Conservation (phyloP, 495 filamentous ascomycete species). For the Podospora conica region DNA sequence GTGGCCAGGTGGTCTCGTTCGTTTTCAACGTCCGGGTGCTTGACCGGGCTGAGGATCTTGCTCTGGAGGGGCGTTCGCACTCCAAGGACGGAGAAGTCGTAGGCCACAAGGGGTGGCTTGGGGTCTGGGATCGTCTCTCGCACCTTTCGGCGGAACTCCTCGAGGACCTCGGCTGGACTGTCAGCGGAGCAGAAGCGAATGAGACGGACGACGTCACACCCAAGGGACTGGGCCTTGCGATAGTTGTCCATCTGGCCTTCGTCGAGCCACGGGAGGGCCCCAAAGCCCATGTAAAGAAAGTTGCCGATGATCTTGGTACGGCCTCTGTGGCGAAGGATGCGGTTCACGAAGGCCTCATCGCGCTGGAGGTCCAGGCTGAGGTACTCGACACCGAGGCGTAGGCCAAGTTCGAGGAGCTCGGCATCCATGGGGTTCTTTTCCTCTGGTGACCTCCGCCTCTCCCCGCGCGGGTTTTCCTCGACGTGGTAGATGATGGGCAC, state of each 20-base stretch:
- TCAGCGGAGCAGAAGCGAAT: constrained; percentile 54
- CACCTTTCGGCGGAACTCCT: constrained; percentile 47
- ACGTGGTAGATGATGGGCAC: constrained; percentile 66
- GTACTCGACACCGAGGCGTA: constrained; percentile 71
- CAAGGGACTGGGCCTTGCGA: constrained; percentile 51
- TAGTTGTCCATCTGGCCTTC: constrained; percentile 51
- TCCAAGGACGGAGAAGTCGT: constrained; percentile 64
- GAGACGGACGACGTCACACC: constrained; percentile 66
- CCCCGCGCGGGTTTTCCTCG: constrained; percentile 46
- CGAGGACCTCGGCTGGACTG: constrained; percentile 52
- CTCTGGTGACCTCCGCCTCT: constrained; percentile 29
- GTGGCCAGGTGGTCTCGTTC: constrained; percentile 40
- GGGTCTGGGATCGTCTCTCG: constrained; percentile 45
- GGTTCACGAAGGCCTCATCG: constrained; percentile 43
- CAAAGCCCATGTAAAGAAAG: constrained; percentile 45
- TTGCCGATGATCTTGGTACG: constrained; percentile 71
- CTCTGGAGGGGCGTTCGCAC: constrained; percentile 64
- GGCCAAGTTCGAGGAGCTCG: constrained; percentile 57
- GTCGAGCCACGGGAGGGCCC: constrained; percentile 56
- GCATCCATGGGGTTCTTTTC: constrained; percentile 50
- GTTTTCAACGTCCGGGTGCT: constrained; percentile 56
- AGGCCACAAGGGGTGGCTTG: constrained; percentile 59
- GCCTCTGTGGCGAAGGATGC: constrained; percentile 53
- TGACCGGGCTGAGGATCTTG: constrained; percentile 60
- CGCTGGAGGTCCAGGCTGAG: constrained; percentile 59